Percentiles rank a stretch among this genome's conserved stretches.
These are phyloP conservation scores for Pistacia integerrima DNA, from an alignment of 345 rosid genomes.

Conservation along the genomic window DNA sequence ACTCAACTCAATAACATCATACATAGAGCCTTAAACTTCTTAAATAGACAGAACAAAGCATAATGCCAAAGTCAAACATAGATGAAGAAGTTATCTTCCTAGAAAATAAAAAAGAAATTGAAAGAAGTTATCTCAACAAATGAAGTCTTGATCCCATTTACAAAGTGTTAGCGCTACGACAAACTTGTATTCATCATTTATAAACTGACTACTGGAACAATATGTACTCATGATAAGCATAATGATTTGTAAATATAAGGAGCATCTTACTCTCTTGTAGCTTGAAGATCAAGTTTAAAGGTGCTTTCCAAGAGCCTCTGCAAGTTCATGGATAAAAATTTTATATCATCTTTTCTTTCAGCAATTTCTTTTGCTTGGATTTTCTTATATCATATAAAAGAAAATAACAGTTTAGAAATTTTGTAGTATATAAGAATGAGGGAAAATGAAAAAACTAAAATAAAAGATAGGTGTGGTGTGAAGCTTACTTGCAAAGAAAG, in stretches of 20 bases:
- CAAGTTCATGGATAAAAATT: conserved; percentile 27
- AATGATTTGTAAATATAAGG: background rate
- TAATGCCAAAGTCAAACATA: conserved; percentile 11
- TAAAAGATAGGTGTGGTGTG: conserved; percentile 1
- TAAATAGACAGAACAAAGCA: background rate
- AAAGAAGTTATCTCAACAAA: background rate
- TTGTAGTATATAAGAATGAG: conserved; percentile 8
- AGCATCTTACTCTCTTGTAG: conserved; percentile 81
- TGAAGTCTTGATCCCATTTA: background rate
- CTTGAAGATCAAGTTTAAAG: conserved; percentile 83
- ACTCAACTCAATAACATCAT: background rate
- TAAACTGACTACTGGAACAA: conserved; percentile 7
- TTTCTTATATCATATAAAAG: background rate
- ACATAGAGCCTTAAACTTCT: conserved; percentile 1
- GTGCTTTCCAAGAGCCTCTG: conserved; percentile 95
- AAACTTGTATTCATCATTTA: conserved; percentile 5
- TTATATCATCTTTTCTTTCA: conserved; percentile 1
- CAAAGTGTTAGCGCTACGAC: background rate
- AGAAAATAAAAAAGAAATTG: no score
- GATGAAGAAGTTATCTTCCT: background rate
- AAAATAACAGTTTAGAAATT: background rate
- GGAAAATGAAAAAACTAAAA: background rate
- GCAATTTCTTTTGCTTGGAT: background rate
- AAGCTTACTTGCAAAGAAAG: conserved; percentile 80
- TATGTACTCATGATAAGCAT: background rate